These are phyloP conservation scores for Tripterygium wilfordii DNA, from an alignment of 177 flowering plant genomes.

Conservation along the genomic window DNA sequence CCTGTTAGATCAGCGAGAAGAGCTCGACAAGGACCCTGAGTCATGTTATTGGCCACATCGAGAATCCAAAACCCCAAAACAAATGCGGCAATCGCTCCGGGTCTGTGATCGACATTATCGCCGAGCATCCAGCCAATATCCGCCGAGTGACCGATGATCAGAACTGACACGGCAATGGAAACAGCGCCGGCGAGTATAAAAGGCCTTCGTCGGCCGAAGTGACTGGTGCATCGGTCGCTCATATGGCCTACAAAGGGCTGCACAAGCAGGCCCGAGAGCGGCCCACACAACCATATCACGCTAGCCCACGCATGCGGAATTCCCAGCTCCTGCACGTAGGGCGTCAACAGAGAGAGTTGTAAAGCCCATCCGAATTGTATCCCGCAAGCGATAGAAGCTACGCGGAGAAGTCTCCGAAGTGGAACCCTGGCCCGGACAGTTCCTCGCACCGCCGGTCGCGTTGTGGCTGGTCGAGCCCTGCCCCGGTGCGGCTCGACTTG, in stretches of 20 bases:
- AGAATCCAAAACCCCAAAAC: conserved; percentile 94
- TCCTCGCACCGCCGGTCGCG: conserved; percentile 8
- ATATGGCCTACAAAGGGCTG: conserved; percentile 93
- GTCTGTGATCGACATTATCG: conserved; percentile 35
- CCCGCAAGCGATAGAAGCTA: conserved; percentile 81
- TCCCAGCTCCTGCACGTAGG: conserved; percentile 96
- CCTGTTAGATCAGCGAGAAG: conserved; percentile 90
- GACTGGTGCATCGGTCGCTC: conserved; percentile 79
- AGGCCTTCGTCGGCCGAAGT: conserved; percentile 80
- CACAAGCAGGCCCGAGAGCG: conserved; percentile 79
- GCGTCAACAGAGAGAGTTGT: conserved; percentile 88
- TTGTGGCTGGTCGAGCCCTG: conserved; percentile 7
- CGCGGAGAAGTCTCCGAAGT: conserved; percentile 47
- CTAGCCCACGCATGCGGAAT: conserved; percentile 91
- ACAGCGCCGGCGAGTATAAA: conserved; percentile 68
- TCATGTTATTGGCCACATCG: conserved; percentile 86
- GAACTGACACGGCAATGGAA: conserved; percentile 47
- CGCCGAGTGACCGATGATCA: conserved; percentile 68
- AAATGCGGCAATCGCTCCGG: conserved; percentile 58
- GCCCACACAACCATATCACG: conserved; percentile 94
- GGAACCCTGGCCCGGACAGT: no score
- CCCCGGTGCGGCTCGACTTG: conserved; percentile 11
- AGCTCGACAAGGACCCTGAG: conserved; percentile 96
- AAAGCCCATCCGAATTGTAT: conserved; percentile 99
- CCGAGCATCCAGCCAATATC: conserved; percentile 79